These are phyloP conservation scores for Crithidia sp. DNA, from an alignment of 208 protist genomes.

Conservation along the genomic window DNA sequence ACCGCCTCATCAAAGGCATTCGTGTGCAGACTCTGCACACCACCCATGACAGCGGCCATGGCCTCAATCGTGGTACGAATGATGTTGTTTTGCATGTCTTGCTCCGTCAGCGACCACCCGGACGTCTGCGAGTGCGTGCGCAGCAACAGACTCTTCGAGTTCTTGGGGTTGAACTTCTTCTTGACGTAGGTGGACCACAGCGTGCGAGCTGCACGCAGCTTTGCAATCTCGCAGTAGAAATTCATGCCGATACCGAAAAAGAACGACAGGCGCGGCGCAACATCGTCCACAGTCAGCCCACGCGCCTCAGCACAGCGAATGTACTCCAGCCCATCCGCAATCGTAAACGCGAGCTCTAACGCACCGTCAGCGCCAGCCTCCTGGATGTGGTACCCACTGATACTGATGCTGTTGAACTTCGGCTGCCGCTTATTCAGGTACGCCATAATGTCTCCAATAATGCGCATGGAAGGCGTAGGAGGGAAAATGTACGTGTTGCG, in stretches of 20 bases:
- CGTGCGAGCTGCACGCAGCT: conserved; percentile 94
- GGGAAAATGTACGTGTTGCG: conserved; percentile 98
- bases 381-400: conserved; percentile 97
- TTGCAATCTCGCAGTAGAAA: conserved; percentile 97
- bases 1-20: conserved; percentile 97
- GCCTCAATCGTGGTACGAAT: conserved; percentile 97
- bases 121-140: conserved; percentile 97
- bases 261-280: conserved; percentile 95
- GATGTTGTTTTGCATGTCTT: conserved; percentile 97
- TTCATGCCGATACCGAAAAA: conserved; percentile 98
- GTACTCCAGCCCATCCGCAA: conserved; percentile 96
- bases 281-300: conserved; percentile 92
- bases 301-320: conserved; percentile 66
- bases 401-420: conserved; percentile 96
- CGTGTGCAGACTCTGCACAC: conserved; percentile 94
- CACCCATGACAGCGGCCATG: conserved; percentile 95
- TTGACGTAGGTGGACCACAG: conserved; percentile 95
- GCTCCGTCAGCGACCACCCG: conserved; percentile 97
- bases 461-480: conserved; percentile 92
- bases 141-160: conserved; percentile 86
- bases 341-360: conserved; percentile 95
- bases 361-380: conserved; percentile 92
- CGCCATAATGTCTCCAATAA: conserved; percentile 96
- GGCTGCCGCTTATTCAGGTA: conserved; percentile 94
- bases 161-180: conserved; percentile 94